Conservation (phyloP, 2,329 filamentous ascomycete genomes). For the Colletotrichum cordylinicola region DNA sequence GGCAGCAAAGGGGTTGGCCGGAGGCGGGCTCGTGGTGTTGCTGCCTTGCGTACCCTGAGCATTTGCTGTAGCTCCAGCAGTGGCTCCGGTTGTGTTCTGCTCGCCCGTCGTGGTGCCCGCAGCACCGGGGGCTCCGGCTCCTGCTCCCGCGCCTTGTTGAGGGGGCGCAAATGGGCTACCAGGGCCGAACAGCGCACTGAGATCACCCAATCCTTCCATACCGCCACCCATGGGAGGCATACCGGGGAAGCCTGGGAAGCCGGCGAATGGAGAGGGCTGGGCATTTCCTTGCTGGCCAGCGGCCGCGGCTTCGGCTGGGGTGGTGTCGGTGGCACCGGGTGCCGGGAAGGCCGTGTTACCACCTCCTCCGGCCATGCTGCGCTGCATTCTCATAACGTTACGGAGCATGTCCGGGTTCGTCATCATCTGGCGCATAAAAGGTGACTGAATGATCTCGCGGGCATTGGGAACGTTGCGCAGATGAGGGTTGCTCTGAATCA, state of each 20-base stretch:
- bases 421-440: slow-evolving; percentile 90
- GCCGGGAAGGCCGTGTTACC: slow-evolving; percentile 76
- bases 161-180: slow-evolving; percentile 22
- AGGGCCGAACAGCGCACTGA: slow-evolving; percentile 35
- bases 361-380: slow-evolving; percentile 64
- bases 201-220: slow-evolving; percentile 14
- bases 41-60: slow-evolving; percentile 26
- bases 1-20: slow-evolving; percentile 71
- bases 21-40: slow-evolving; percentile 37
- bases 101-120: slow-evolving; percentile 21
- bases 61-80: slow-evolving; percentile 23
- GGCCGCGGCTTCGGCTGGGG: slow-evolving; percentile 57
- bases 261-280: slow-evolving; percentile 50
- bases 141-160: slow-evolving; percentile 23
- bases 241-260: slow-evolving; percentile 25
- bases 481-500: slow-evolving; percentile 91
- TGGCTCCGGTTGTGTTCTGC: slow-evolving; percentile 15
- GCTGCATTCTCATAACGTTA: slow-evolving; percentile 82
- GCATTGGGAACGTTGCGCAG: slow-evolving; percentile 76
- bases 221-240: slow-evolving; percentile 13
- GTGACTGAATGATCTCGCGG: slow-evolving; percentile 85
- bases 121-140: not conserved
- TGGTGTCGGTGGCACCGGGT: slow-evolving; percentile 89
- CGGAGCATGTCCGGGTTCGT: slow-evolving; percentile 87
- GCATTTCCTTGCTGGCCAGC: slow-evolving; percentile 28